Percentiles rank a stretch among this genome's conserved stretches.
Conservation (phyloP, 768 basidiomycete genomes). For the Amanita pallidorosea region DNA sequence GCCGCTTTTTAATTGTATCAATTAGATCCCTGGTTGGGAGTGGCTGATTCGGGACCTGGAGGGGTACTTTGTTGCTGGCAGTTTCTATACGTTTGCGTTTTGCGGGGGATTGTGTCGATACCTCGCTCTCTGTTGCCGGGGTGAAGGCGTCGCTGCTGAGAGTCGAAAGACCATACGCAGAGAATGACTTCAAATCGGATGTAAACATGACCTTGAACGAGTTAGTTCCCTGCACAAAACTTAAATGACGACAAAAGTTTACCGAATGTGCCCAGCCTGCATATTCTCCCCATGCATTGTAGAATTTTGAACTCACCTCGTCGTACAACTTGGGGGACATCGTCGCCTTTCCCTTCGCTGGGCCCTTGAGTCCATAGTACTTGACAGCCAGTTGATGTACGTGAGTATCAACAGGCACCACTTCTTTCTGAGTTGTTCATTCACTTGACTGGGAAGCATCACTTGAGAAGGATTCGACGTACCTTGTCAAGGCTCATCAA, state of each 20-base stretch:
- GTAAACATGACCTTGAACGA: conserved; percentile 56
- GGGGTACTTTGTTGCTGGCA: not conserved
- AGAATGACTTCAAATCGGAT: conserved; percentile 60
- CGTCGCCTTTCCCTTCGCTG: conserved; percentile 30
- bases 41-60: not conserved
- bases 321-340: conserved; percentile 77
- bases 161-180: conserved; percentile 32
- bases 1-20: conserved; percentile 3
- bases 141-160: not conserved
- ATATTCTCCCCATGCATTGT: conserved; percentile 65
- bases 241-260: conserved; percentile 10
- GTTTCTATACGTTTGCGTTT: not conserved
- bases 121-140: too few species aligned
- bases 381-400: conserved; percentile 83
- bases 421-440: conserved; percentile 46
- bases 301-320: conserved; percentile 51
- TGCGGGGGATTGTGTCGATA: not conserved
- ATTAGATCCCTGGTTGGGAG: not conserved
- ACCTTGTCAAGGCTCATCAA: conserved; percentile 93
- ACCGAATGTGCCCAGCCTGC: conserved; percentile 92
- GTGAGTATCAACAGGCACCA: conserved; percentile 94
- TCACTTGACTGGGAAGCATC: not conserved
- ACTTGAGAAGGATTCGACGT: not conserved
- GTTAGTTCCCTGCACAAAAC: not conserved
- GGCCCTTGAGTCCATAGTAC: conserved; percentile 56